Percentiles rank a stretch among this genome's conserved stretches.
These are phyloP conservation scores for Primulina eburnea DNA, from an alignment of 257 asterid genomes.

Conservation along the genomic window DNA sequence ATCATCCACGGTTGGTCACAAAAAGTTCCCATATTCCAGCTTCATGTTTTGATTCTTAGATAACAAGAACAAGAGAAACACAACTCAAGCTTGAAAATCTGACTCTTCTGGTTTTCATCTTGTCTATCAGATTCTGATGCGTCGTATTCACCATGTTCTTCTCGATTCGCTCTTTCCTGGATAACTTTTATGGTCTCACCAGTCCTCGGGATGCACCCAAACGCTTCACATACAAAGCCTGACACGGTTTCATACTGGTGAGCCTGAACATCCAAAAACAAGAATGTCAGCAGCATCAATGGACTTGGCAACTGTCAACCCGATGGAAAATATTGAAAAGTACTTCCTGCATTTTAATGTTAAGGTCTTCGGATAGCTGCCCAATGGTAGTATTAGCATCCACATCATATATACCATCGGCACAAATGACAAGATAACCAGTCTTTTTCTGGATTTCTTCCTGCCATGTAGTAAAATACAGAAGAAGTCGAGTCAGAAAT, in stretches of 20 bases:
- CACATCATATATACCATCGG: constrained; percentile 90
- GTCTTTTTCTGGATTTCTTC: constrained; percentile 99
- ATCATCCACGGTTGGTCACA: constrained; percentile 11
- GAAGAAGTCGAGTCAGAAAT: constrained; percentile 4
- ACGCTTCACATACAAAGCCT: constrained; percentile 96
- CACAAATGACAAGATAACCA: constrained; percentile 92
- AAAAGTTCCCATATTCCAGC: not conserved
- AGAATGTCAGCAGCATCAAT: constrained; percentile 17
- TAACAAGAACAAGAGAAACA: not conserved
- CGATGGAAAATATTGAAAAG: constrained; percentile 7
- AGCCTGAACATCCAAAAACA: constrained; percentile 52
- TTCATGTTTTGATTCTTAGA: not conserved
- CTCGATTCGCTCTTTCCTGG: constrained; percentile 66
- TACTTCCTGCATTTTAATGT: constrained; percentile 96
- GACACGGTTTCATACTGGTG: constrained; percentile 97
- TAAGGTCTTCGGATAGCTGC: constrained; percentile 94
- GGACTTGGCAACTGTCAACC: constrained; percentile 1
- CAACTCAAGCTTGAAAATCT: constrained; percentile 89
- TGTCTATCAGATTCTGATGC: constrained; percentile 55
- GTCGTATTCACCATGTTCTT: constrained; percentile 61
- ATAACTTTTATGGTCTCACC: constrained; percentile 87
- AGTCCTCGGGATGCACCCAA: constrained; percentile 94
- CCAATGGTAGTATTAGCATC: constrained; percentile 96
- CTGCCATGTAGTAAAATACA: constrained; percentile 39
- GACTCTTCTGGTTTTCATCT: constrained; percentile 62